Evolutionary conservation across 257 asterid species (phyloP).

Genomic region (Solanum lycopersicoides): DNA sequence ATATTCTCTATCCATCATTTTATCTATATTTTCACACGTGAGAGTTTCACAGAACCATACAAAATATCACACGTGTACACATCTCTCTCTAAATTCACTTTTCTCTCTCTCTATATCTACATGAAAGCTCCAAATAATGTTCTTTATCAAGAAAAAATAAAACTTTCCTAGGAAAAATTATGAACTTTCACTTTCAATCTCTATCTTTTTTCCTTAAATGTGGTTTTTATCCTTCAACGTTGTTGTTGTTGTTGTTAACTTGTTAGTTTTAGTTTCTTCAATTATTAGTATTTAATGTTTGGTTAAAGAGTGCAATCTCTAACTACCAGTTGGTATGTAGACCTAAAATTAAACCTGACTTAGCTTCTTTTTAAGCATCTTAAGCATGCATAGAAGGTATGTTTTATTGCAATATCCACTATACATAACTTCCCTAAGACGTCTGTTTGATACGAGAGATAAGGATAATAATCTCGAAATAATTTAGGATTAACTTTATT

Average conservation of each 20-base stretch:
- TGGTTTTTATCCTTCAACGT: conserved; percentile 5
- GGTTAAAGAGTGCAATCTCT: conserved; percentile 88
- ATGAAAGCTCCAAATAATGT: conserved; percentile 24
- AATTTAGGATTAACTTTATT: not conserved
- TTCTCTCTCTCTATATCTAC: conserved; percentile 21
- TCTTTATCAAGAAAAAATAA: conserved; percentile 1
- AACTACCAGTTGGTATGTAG: conserved; percentile 96
- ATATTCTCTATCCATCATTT: conserved; percentile 30
- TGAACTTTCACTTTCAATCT: conserved; percentile 14
- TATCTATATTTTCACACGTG: conserved; percentile 66
- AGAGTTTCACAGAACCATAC: conserved; percentile 18
- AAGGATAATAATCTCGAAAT: no score
- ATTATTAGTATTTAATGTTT: conserved; percentile 59
- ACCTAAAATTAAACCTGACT: conserved; percentile 47
- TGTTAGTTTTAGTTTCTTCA: conserved; percentile 18
- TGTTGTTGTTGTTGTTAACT: conserved; percentile 25
- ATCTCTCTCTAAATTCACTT: conserved; percentile 1
- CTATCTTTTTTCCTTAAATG: conserved; percentile 3
- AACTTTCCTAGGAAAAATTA: conserved; percentile 18
- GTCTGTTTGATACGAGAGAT: not conserved
- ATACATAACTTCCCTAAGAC: not conserved
- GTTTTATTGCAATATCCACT: conserved; percentile 32
- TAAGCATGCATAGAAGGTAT: conserved; percentile 21
- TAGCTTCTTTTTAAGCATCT: conserved; percentile 2
- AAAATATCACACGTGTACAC: conserved; percentile 3